Evolutionary conservation across 2,329 filamentous ascomycete species (phyloP).

Genomic region (Fusarium sarcochroum): DNA sequence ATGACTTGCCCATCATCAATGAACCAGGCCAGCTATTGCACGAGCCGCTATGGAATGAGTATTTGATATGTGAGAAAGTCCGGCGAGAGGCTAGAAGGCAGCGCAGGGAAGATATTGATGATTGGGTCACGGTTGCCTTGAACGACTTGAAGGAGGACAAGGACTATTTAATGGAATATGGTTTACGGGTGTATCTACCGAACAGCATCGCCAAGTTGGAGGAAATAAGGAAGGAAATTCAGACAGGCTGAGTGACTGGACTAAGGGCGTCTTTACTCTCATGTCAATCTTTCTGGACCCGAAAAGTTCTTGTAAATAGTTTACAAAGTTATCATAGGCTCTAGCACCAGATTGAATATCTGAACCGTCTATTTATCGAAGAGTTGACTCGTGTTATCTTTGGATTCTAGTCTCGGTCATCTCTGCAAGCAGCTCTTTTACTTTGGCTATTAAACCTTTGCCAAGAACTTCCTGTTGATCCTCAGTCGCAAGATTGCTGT

Average conservation of each 20-base stretch:
- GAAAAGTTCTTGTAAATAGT: no score
- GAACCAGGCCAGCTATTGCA: no score
- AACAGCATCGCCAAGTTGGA: not conserved
- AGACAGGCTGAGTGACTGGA: not conserved
- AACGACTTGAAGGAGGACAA: not conserved
- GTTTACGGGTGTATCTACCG: not conserved
- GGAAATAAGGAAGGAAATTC: not conserved
- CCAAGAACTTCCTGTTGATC: conserved; percentile 18
- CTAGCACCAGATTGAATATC: not conserved
- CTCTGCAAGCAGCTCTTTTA: no score
- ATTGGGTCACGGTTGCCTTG: not conserved
- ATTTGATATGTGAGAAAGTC: not conserved
- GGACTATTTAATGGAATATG: not conserved
- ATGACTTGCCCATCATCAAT: no score
- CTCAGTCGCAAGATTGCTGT: conserved; percentile 13
- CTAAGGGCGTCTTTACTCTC: no score
- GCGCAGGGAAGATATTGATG: not conserved
- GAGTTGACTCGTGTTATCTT: no score
- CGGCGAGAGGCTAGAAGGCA: not conserved
- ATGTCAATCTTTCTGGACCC: not conserved
- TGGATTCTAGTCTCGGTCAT: no score
- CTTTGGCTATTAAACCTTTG: conserved; percentile 10
- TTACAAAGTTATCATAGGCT: no score
- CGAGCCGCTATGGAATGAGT: no score
- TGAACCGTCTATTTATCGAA: no score